Base-by-base conservation (phyloP, 495 filamentous ascomycete genomes). In the Penicillium malachiteum region DNA sequence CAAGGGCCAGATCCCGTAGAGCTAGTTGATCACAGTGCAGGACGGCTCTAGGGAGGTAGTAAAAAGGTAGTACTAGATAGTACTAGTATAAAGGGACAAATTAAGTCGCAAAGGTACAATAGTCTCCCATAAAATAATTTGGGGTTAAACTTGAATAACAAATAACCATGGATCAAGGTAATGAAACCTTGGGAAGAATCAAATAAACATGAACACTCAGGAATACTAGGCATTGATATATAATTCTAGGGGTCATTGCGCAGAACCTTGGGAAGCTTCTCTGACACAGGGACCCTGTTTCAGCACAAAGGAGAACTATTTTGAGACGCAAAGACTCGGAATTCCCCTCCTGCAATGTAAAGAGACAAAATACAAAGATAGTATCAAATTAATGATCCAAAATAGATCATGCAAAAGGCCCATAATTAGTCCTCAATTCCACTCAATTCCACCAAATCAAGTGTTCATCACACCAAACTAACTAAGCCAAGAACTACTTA, bases 291-390 rank as follows among this genome's bases (percentile, higher is more conserved):
- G 55, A 57, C 59, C 57, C 50, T 59, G 65, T 66, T 66, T 68
- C 65, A 63, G 32, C 48, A 52, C 12, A 31, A 3, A 4, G 13
- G 30, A 14, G 30, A 34, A 56, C 50, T 64, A 57, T 56, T 59
- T 56, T 62, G 56, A 58, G 62, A 42, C 18, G 42, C 51, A 48
- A 44, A 26, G 21, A 26, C 21, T n/a, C n/a, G n/a, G n/a, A n/a
- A n/a, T n/a, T n/a, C n/a, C n/a, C n/a, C n/a, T 26, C 21, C 21
- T 26, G 2, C 1, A 26, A 26, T 1, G 21, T 26, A 26, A 26
- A 26, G 21, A 26, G 21, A 53, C 58, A 65, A 62, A 53, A 62
- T 62, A 55, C 45, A 52, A 62, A 64, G 65, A 63, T 68, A 68
- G 65, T 63, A 52, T 50, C 18, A 50, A 57, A 9, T 12, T 26